Base-by-base conservation (phyloP, 2,329 filamentous ascomycete species). In the Trematosphaeria pertusa region DNA sequence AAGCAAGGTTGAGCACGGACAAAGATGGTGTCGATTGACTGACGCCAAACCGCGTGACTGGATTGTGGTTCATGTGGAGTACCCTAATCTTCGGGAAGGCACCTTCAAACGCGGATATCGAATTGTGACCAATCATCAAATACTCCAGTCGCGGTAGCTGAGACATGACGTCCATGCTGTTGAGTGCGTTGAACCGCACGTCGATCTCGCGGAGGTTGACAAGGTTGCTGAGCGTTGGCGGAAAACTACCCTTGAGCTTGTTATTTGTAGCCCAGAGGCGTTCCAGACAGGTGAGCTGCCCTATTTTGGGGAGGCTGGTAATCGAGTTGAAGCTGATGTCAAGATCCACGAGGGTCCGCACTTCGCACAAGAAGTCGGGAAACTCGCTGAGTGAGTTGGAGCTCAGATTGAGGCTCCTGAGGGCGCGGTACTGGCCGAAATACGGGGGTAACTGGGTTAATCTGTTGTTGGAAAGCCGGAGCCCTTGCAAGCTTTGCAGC, bases 261-360 rank as follows among this genome's bases (percentile, higher is more conserved):
- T 99, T 99, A 75, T 99, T 99, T 2, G 94, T 97, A 59, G 96
- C 93, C 75, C 94, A 91, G 21, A 99, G 82, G 54, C 92, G 86
- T 72, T 97, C 94, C 28, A 99, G 76, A 43, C 86, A 89, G 47
- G 81, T 84, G 47, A 99, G 75, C 44, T 85, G 84, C 5, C 91
- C 90, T 56, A 99, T 89, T 53, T 87, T 85, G 0, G 92, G 91
- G 6, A 99, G 76, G 43, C 78, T 82, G 9, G 83, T 83, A 52
- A 99, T 96, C 31, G 87, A 84, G 68, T 99, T 99, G 81, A 99
- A 99, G 69, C 93, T 97, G 66, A 99, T 85, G 64, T 99, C 94
- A 31, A 99, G 82, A 67, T 99, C 93, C 10, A 96, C 89, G 35
- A 99, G 75, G 33, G 87, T 91, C 56, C 85, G 85, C 15, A 99